Conservation (phyloP, 2,329 filamentous ascomycete genomes). For the Coleophoma eucalyptorum region DNA sequence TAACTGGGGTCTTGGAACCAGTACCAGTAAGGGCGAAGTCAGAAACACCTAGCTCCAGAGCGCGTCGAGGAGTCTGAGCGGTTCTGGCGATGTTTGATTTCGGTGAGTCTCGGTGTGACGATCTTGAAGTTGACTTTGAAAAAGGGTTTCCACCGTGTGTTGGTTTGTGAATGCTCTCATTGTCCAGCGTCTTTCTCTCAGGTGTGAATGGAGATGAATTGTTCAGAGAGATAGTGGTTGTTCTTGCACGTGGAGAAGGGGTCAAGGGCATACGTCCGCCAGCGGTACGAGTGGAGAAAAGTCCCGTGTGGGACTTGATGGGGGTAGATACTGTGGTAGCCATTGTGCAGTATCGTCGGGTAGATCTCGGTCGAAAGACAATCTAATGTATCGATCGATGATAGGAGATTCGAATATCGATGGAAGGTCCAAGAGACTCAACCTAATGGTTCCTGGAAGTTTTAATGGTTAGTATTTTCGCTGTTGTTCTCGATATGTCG, state of each 20-base stretch:
- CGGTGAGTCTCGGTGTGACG: slow-evolving; percentile 76
- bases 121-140: slow-evolving; percentile 62
- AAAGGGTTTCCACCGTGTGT: slow-evolving; percentile 81
- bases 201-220: slow-evolving; percentile 78
- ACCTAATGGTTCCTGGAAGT: slow-evolving; percentile 53
- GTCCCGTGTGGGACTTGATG: slow-evolving; percentile 87
- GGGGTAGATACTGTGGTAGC: slow-evolving; percentile 86
- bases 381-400: slow-evolving; percentile 43
- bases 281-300: slow-evolving; percentile 89
- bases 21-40: slow-evolving; percentile 90
- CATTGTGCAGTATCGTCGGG: slow-evolving; percentile 56
- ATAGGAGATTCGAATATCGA: slow-evolving; percentile 34
- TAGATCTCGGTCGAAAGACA: slow-evolving; percentile 41
- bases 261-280: slow-evolving; percentile 94
- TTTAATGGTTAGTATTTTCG: slow-evolving; percentile 41
- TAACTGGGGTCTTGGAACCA: slow-evolving; percentile 61
- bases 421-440: slow-evolving; percentile 57
- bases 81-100: slow-evolving; percentile 91
- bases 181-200: slow-evolving; percentile 50
- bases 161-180: slow-evolving; percentile 61
- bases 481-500: slow-evolving; percentile 44
- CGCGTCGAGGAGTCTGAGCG: slow-evolving; percentile 73
- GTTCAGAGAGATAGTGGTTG: slow-evolving; percentile 40
- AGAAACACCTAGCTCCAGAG: slow-evolving; percentile 83
- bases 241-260: slow-evolving; percentile 73